Evolutionary conservation across 768 basidiomycete genomes (phyloP).

Genomic region (Podaxis sp.): DNA sequence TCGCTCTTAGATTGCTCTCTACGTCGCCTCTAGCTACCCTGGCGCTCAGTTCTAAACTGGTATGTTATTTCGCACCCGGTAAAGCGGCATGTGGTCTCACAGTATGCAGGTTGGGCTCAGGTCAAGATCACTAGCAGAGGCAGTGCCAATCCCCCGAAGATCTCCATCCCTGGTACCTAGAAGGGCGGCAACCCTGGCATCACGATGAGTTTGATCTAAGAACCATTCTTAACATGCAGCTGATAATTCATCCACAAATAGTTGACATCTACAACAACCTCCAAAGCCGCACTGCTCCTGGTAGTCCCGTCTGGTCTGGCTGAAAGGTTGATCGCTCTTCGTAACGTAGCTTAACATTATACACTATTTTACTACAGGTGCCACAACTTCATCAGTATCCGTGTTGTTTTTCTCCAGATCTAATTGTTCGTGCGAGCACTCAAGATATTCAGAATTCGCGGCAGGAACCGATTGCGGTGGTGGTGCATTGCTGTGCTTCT

Average conservation of each 20-base stretch:
- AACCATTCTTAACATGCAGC: not conserved
- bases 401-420: too few relatives aligned
- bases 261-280: conserved; percentile 59
- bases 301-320: conserved; percentile 39
- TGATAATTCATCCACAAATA: conserved; percentile 24
- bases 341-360: not conserved
- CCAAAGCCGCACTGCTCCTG: conserved; percentile 47
- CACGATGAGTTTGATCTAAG: conserved; percentile 29
- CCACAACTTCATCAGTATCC: too few relatives aligned
- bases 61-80: too few relatives aligned
- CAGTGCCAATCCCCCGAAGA: conserved; percentile 44
- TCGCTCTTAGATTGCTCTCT: conserved; percentile 28
- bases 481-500: too few relatives aligned
- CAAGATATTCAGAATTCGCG: too few relatives aligned
- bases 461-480: too few relatives aligned
- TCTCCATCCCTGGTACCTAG: conserved; percentile 50
- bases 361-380: too few relatives aligned
- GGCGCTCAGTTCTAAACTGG: conserved; percentile 36
- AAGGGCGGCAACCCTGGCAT: conserved; percentile 46
- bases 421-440: too few relatives aligned
- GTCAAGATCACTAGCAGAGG: conserved; percentile 45
- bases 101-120: conserved; percentile 47
- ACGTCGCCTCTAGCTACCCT: conserved; percentile 43
- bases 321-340: conserved; percentile 19
- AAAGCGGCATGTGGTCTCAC: too few relatives aligned